These are phyloP conservation scores for Diplodia scrobiculata DNA, from an alignment of 2,329 filamentous ascomycete genomes.

Conservation along the genomic window DNA sequence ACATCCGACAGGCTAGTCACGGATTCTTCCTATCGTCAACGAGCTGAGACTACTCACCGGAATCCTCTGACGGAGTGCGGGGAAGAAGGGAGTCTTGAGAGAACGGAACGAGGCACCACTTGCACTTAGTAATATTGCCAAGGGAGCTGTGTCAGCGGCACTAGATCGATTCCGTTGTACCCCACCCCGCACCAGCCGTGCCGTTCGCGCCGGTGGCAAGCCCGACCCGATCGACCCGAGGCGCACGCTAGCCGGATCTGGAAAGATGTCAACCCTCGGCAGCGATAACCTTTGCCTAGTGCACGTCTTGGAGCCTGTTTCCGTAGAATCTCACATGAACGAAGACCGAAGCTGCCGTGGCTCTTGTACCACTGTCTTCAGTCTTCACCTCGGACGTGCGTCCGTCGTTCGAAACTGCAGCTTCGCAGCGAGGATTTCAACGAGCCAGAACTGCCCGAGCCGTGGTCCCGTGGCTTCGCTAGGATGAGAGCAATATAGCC, in stretches of 20 bases:
- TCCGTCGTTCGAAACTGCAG: background rate
- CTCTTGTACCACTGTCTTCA: background rate
- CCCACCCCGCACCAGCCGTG: background rate
- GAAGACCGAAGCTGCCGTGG: background rate
- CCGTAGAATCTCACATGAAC: background rate
- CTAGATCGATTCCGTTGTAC: background rate
- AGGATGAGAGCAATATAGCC: no score
- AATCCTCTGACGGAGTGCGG: background rate
- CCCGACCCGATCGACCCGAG: background rate
- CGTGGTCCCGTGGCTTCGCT: background rate
- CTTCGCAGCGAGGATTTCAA: background rate
- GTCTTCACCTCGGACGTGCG: background rate
- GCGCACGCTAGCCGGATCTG: background rate
- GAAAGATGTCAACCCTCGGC: background rate
- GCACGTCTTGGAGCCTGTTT: background rate
- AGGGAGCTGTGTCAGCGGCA: background rate
- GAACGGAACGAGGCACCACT: background rate
- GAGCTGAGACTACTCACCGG: background rate
- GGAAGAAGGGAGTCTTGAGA: background rate
- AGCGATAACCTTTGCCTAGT: background rate
- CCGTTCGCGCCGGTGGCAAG: background rate
- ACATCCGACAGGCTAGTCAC: background rate
- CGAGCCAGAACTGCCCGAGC: background rate
- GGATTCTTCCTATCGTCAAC: background rate
- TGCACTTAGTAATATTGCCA: background rate